Conservation (phyloP, 495 filamentous ascomycete genomes). For the Penicillium egyptiacum region DNA sequence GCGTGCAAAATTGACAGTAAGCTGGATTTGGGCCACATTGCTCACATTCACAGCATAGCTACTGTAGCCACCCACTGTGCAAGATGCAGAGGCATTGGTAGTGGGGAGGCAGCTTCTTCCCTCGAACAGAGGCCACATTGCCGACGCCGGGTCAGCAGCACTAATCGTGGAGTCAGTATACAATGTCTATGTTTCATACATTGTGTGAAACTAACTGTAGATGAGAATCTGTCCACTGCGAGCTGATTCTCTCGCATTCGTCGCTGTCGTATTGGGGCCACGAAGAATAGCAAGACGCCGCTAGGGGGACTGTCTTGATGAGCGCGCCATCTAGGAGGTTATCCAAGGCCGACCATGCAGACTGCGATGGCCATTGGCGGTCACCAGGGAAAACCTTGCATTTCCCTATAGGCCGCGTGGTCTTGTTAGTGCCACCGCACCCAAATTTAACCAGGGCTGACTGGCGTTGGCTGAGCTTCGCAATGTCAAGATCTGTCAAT, state of each 20-base stretch:
- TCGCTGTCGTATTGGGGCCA: conserved; percentile 47
- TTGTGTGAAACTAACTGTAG: conserved; percentile 27
- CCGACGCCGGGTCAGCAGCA: conserved; percentile 37
- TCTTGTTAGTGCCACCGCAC: conserved; percentile 12
- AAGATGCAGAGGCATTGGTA: conserved; percentile 38
- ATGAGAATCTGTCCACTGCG: conserved; percentile 32
- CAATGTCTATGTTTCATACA: neutral
- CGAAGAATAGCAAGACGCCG: conserved; percentile 53
- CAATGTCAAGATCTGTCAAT: conserved; percentile 41
- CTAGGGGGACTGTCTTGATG: conserved; percentile 56
- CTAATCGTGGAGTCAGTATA: conserved; percentile 12
- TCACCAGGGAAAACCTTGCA: conserved; percentile 57
- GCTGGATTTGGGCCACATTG: conserved; percentile 54
- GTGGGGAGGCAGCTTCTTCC: conserved; percentile 38
- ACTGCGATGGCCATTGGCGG: conserved; percentile 41
- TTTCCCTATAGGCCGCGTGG: conserved; percentile 6
- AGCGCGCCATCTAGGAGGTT: conserved; percentile 49
- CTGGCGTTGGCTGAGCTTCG: conserved; percentile 30
- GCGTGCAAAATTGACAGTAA: conserved; percentile 62
- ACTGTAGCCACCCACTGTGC: conserved; percentile 58
- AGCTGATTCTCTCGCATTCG: conserved; percentile 34
- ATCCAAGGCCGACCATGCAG: conserved; percentile 47
- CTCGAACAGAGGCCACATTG: conserved; percentile 48
- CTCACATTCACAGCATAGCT: conserved; percentile 60
- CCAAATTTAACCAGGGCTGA: conserved; percentile 25